These are phyloP conservation scores for Ambrosiella cleistominuta DNA, from an alignment of 2,329 filamentous ascomycete species.

Conservation along the genomic window DNA sequence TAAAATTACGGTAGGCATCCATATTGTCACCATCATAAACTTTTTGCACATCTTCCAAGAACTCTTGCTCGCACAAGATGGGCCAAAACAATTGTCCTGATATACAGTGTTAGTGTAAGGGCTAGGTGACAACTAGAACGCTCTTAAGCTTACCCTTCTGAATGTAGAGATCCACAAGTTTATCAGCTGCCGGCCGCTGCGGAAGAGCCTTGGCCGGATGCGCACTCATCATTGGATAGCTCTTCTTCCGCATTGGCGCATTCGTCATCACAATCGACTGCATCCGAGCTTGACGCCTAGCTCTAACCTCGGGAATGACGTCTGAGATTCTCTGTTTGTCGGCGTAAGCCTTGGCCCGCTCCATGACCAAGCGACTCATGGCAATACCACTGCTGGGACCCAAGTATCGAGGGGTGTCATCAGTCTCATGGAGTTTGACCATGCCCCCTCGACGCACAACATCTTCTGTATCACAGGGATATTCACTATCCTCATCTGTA, in stretches of 20 bases:
- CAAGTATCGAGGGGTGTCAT: constrained; percentile 74
- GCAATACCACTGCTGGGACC: constrained; percentile 91
- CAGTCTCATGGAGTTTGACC: constrained; percentile 66
- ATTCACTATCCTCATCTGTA: constrained; percentile 57
- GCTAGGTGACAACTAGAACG: background rate
- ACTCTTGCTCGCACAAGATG: constrained; percentile 65
- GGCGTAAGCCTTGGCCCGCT: constrained; percentile 85
- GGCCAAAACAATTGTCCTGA: constrained; percentile 77
- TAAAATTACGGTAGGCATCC: constrained; percentile 74
- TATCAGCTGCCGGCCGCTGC: constrained; percentile 53
- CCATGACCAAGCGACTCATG: constrained; percentile 88
- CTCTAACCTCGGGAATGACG: constrained; percentile 60
- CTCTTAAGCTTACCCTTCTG: constrained; percentile 46
- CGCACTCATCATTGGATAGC: constrained; percentile 79
- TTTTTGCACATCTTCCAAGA: constrained; percentile 58
- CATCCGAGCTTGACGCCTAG: constrained; percentile 36
- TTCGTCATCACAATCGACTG: constrained; percentile 40
- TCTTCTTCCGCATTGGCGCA: constrained; percentile 50
- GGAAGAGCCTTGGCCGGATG: constrained; percentile 63
- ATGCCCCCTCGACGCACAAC: constrained; percentile 75
- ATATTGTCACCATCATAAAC: constrained; percentile 54
- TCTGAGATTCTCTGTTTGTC: constrained; percentile 83
- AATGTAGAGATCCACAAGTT: constrained; percentile 69
- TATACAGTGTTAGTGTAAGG: background rate
- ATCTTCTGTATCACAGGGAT: constrained; percentile 57